Base-by-base conservation (phyloP, 176 grass and related monocot species). In the Triticum urartu region DNA sequence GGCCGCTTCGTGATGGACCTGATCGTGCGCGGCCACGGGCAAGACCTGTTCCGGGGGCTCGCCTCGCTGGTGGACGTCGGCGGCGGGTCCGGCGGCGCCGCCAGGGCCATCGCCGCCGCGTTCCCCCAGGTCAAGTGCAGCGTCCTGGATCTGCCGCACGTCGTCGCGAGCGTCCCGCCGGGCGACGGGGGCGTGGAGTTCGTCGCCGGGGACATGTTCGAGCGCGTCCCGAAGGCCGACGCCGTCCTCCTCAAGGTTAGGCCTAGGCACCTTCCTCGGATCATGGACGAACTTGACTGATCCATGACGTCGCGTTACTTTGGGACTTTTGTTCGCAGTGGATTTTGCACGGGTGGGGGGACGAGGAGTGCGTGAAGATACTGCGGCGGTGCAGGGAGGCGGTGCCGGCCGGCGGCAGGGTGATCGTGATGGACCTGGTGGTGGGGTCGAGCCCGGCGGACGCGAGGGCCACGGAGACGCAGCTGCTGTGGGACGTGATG, bases 341-440 rank as follows among this genome's bases (percentile, higher is more conserved):
- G 85, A 74, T 87, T 26, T 15, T 87, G 18, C 85, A 90, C 56
- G 84, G 84, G 28, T 90, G 67, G 84, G 72, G 30, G 0, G 80
- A 95, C 45, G 79, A 86, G 39, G 85, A 91, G 4, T 93, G 95
- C 38, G 89, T 93, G 83, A 79, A 30, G 79, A 91, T 95, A 75
- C 71, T 95, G 15, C 79, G 68, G 30, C 75, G 78, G 26, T 97
- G 90, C 84, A 91, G 79, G 73, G 88, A 89, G 86, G 95, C 90
- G 43, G 75, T 93, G 75, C 92, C 92, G 48, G 17, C 13, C 10
- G 85, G 87, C 18, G 92, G 89, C 33, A 93, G 80, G 69, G 89
- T 89, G 68, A 89, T 97, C 78, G 82, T 97, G 52, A 70, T 97
- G n/a, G 92, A 97, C 6, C 86, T 92, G 18, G 86, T 94, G 64